Conservation (phyloP, 148 eudicot genomes). For the Nyssa sinensis region DNA sequence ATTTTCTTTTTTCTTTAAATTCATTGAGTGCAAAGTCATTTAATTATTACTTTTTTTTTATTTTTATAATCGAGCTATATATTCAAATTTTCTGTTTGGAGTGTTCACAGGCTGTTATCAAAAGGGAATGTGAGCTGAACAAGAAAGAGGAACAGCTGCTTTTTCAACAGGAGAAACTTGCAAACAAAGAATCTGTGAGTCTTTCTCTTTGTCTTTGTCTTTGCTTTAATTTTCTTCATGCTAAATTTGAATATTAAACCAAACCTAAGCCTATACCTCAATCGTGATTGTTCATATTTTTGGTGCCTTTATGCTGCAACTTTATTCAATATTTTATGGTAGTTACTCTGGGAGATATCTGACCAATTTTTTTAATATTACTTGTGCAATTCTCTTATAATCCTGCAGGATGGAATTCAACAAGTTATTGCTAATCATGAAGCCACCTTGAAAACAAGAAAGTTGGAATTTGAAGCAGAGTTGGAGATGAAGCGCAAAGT, state of each 20-base stretch:
- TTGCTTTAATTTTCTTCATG: neutral
- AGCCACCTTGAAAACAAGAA: constrained; percentile 46
- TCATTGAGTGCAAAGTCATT: neutral
- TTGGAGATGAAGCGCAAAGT: constrained; percentile 50
- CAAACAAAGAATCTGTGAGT: constrained; percentile 70
- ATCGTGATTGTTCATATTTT: neutral
- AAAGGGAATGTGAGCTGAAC: constrained; percentile 56
- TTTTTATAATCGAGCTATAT: neutral
- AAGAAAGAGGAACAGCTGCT: constrained; percentile 72
- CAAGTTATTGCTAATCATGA: constrained; percentile 57
- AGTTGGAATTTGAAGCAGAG: constrained; percentile 59
- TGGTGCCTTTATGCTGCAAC: neutral
- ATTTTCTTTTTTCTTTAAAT: neutral
- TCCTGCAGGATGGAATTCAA: constrained; percentile 53
- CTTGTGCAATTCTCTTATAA: neutral
- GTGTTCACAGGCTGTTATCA: constrained; percentile 50
- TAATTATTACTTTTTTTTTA: neutral
- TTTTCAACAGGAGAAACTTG: constrained; percentile 50
- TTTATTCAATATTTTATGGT: neutral
- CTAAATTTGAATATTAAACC: neutral
- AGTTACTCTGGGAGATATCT: neutral
- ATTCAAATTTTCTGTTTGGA: constrained; percentile 9
- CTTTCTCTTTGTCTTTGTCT: constrained; percentile 1
- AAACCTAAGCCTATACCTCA: neutral
- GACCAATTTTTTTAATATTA: neutral